Percentiles rank a stretch among this genome's conserved stretches.
These are phyloP conservation scores for Lagenidium giganteum DNA, from an alignment of 352 stramenopile genomes.

Conservation along the genomic window DNA sequence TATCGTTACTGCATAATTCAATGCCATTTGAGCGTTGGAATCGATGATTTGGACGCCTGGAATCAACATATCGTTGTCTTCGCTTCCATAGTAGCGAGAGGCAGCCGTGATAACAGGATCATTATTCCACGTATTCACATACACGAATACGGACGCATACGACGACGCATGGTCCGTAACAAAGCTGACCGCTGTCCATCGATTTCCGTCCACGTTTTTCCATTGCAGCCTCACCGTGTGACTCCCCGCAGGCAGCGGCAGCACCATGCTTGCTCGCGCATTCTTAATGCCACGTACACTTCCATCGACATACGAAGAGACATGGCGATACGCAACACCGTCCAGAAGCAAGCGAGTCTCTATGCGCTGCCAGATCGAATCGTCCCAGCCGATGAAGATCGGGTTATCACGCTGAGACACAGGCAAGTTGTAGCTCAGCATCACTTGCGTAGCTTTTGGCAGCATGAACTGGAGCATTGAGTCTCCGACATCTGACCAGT, in stretches of 20 bases:
- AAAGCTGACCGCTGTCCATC: conserved; percentile 65
- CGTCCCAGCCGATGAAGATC: conserved; percentile 44
- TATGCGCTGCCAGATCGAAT: conserved; percentile 43
- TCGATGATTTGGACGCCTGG: conserved; percentile 38
- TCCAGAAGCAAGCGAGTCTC: conserved; percentile 62
- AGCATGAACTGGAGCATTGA: conserved; percentile 72
- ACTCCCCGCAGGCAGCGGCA: conserved; percentile 43
- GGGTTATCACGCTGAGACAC: conserved; percentile 71
- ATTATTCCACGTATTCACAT: conserved; percentile 67
- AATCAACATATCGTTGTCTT: conserved; percentile 48
- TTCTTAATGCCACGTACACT: conserved; percentile 69
- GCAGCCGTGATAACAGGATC: conserved; percentile 45
- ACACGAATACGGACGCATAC: conserved; percentile 66
- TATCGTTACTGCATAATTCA: conserved; percentile 62
- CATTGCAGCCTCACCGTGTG: conserved; percentile 68
- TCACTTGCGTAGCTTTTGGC: conserved; percentile 43
- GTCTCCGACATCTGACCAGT: conserved; percentile 76
- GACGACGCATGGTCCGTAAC: conserved; percentile 61
- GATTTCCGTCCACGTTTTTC: conserved; percentile 67
- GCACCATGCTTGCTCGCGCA: conserved; percentile 56
- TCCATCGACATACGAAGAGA: conserved; percentile 64
- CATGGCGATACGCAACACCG: conserved; percentile 57
- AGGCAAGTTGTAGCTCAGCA: conserved; percentile 69
- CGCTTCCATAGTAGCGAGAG: conserved; percentile 22
- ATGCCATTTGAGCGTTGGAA: conserved; percentile 33